These are phyloP conservation scores for Penicillium sp. DNA, from an alignment of 2,329 filamentous ascomycete species.

Conservation along the genomic window DNA sequence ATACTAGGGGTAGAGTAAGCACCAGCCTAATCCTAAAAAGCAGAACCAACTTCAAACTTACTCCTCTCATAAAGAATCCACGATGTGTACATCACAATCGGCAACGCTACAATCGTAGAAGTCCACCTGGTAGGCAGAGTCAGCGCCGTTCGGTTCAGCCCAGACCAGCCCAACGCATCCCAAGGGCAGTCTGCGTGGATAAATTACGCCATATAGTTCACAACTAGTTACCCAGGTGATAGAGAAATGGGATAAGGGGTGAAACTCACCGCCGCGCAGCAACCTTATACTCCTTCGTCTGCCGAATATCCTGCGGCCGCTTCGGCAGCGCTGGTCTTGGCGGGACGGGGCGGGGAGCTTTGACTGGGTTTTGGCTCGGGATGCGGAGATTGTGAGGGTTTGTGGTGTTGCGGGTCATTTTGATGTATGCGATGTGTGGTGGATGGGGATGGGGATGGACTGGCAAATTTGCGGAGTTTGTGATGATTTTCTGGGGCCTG, in stretches of 20 bases:
- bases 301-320: slow-evolving; percentile 37
- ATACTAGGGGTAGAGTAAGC: slow-evolving; percentile 25
- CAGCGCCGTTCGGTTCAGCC: too few relatives aligned
- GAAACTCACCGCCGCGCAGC: slow-evolving; percentile 44
- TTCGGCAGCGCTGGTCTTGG: slow-evolving; percentile 13
- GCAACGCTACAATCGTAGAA: slow-evolving; percentile 37
- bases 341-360: slow-evolving; percentile 12
- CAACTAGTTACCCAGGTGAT: too few relatives aligned
- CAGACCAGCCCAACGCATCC: too few relatives aligned
- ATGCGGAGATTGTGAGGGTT: too few relatives aligned
- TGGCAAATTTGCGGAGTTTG: background rate
- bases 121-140: slow-evolving; percentile 30
- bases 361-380: background rate
- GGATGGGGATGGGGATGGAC: background rate
- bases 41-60: slow-evolving; percentile 19
- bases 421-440: background rate
- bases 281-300: slow-evolving; percentile 47
- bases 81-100: slow-evolving; percentile 38
- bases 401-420: background rate
- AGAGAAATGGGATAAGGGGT: too few relatives aligned
- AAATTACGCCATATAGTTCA: too few relatives aligned
- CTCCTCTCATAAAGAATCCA: slow-evolving; percentile 38
- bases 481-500: background rate
- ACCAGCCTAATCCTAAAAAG: background rate
- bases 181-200: too few relatives aligned